These are phyloP conservation scores for Naganishia albida DNA, from an alignment of 1,284 basidiomycete genomes.

Conservation along the genomic window DNA sequence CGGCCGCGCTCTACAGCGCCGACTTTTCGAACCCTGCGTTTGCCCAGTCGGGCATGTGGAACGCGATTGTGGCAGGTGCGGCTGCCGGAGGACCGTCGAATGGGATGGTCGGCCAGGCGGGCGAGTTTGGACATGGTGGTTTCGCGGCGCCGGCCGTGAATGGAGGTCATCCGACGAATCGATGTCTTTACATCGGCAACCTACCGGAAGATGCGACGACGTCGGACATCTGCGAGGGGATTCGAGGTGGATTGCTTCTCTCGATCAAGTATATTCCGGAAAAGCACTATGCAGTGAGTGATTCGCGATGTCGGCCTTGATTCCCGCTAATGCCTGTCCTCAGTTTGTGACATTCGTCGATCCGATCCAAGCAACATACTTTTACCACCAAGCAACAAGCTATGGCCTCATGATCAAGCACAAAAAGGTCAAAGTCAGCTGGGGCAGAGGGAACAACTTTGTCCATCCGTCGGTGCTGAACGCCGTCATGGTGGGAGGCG, in stretches of 20 bases:
- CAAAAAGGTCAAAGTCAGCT: slow-evolving; percentile 87
- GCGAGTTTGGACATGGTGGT: background rate
- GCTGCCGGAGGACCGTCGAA: slow-evolving; percentile 39
- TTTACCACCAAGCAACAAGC: slow-evolving; percentile 84
- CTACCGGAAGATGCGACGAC: slow-evolving; percentile 88
- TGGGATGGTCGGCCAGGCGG: slow-evolving; percentile 39
- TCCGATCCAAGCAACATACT: slow-evolving; percentile 81
- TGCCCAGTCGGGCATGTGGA: slow-evolving; percentile 30
- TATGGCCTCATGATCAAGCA: slow-evolving; percentile 86
- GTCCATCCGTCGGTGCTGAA: slow-evolving; percentile 73
- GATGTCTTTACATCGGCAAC: slow-evolving; percentile 90
- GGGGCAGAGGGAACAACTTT: slow-evolving; percentile 89
- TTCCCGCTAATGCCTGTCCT: slow-evolving; percentile 29
- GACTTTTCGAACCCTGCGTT: slow-evolving; percentile 32
- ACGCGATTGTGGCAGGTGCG: slow-evolving; percentile 35
- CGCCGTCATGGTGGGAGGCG: slow-evolving; percentile 82
- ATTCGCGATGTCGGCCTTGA: slow-evolving; percentile 8
- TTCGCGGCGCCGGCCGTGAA: slow-evolving; percentile 54
- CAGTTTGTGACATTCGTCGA: slow-evolving; percentile 90
- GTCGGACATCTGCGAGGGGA: slow-evolving; percentile 90
- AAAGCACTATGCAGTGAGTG: slow-evolving; percentile 81
- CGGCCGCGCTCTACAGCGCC: slow-evolving; percentile 39
- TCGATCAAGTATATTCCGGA: slow-evolving; percentile 89
- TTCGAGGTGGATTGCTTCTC: slow-evolving; percentile 80
- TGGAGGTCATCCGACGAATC: slow-evolving; percentile 56